A percentile compares a stretch with the other conserved stretches of the same genome.
phyloP scores from a whole-genome alignment of 1,284 basidiomycete species.

The Sporisorium sorghi region DNA sequence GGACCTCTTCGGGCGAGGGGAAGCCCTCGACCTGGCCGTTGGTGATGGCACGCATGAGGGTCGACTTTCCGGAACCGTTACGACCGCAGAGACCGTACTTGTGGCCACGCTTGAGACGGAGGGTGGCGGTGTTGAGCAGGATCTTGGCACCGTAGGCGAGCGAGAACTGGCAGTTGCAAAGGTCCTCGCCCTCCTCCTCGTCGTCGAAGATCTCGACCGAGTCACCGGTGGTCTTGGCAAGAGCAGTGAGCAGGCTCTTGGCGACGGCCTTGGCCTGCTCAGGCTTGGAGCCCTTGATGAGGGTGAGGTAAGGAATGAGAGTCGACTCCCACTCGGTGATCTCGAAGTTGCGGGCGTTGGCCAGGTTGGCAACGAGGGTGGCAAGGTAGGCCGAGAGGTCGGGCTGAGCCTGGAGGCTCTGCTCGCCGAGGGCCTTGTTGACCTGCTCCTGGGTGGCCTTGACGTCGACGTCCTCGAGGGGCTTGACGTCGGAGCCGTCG shows the following conservation, averaged over 20 bases:
- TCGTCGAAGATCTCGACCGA: slow-evolving; percentile 69
- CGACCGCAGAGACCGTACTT: slow-evolving; percentile 69
- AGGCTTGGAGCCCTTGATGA: slow-evolving; percentile 62
- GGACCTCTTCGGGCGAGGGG: slow-evolving; percentile 69
- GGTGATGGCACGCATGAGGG: slow-evolving; percentile 69
- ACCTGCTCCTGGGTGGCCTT: slow-evolving; percentile 57
- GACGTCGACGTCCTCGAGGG: slow-evolving; percentile 65
- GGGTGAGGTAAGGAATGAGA: slow-evolving; percentile 65
- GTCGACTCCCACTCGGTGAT: slow-evolving; percentile 67
- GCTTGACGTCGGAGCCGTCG: slow-evolving; percentile 68
- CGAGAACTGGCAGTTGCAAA: slow-evolving; percentile 70
- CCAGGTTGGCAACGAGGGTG: slow-evolving; percentile 65
- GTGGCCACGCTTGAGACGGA: slow-evolving; percentile 69
- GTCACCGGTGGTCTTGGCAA: slow-evolving; percentile 67
- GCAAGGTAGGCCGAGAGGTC: slow-evolving; percentile 63
- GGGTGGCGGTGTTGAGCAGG: slow-evolving; percentile 69
- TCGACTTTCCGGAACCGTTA: slow-evolving; percentile 70
- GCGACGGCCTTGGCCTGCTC: slow-evolving; percentile 61
- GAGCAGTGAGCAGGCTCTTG: slow-evolving; percentile 57
- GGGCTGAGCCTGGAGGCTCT: slow-evolving; percentile 56
- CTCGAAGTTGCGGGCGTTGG: slow-evolving; percentile 69
- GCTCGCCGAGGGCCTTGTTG: slow-evolving; percentile 58
- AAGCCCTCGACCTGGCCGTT: slow-evolving; percentile 70
- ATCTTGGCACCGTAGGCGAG: slow-evolving; percentile 70
- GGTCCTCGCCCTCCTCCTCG: slow-evolving; percentile 69